Percentiles rank a stretch among this genome's conserved stretches.
Evolutionary conservation across 768 basidiomycete genomes (phyloP).

Genomic region (Suillus alpinus): DNA sequence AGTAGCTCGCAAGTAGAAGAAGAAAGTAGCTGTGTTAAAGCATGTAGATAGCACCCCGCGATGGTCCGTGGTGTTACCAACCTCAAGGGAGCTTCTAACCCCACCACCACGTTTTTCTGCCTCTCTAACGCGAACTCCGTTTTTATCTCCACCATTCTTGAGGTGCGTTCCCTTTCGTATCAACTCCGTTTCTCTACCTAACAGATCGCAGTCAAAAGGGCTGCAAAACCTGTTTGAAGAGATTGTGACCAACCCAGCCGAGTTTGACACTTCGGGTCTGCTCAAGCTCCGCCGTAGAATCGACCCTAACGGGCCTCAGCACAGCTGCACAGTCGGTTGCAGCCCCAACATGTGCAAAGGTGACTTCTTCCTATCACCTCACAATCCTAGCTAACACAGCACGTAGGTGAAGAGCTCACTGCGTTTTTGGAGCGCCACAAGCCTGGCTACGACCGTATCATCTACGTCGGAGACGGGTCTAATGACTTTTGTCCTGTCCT

Average conservation of each 20-base stretch:
- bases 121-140: conserved; percentile 93
- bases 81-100: conserved; percentile 63
- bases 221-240: conserved; percentile 73
- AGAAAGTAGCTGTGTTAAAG: not conserved
- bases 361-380: not conserved
- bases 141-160: conserved; percentile 87
- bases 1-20: conserved; percentile 23
- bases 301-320: conserved; percentile 74
- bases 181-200: not conserved
- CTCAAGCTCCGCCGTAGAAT: conserved; percentile 76
- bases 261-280: conserved; percentile 68
- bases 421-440: conserved; percentile 67
- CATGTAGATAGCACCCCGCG: conserved; percentile 77
- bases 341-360: conserved; percentile 99
- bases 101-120: conserved; percentile 76
- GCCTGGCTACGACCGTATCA: conserved; percentile 67
- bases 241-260: conserved; percentile 90
- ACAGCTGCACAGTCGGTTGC: conserved; percentile 84
- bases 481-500: conserved; percentile 96
- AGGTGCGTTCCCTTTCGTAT: conserved; percentile 42
- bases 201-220: conserved; percentile 60
- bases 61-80: conserved; percentile 87
- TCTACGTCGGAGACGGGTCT: conserved; percentile 91
- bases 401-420: conserved; percentile 85
- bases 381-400: not conserved